These are phyloP conservation scores for Dictyostelium intermedium DNA, from an alignment of 78 protist genomes.

Conservation along the genomic window DNA sequence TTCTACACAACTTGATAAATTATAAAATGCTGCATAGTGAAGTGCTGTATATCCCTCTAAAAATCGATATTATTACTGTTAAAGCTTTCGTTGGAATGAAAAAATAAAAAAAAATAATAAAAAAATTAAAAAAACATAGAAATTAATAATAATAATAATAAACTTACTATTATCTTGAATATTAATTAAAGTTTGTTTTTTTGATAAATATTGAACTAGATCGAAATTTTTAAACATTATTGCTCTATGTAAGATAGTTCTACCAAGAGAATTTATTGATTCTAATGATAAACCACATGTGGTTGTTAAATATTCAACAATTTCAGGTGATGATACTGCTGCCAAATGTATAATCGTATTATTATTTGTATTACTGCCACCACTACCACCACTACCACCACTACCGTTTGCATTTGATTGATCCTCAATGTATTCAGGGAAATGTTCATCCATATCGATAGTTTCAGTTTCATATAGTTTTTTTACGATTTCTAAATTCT, in stretches of 20 bases:
- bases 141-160: no score
- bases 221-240: background rate
- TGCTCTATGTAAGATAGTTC: slow-evolving; percentile 45
- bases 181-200: background rate
- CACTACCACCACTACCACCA: background rate
- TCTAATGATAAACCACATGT: background rate
- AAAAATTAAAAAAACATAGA: no score
- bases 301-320: background rate
- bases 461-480: background rate
- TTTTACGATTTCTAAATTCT: background rate
- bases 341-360: slow-evolving; percentile 17
- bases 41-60: background rate
- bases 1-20: background rate
- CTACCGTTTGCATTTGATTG: background rate
- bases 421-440: background rate
- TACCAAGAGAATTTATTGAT: background rate
- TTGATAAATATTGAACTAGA: background rate
- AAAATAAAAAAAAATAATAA: no score
- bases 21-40: background rate
- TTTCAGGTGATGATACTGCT: background rate
- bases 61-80: no score
- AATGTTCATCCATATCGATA: background rate
- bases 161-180: slow-evolving; percentile 18
- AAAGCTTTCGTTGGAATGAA: no score
- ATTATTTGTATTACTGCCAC: background rate